phyloP scores from a whole-genome alignment of 768 basidiomycete species.

The Lactarius hatsudake region DNA sequence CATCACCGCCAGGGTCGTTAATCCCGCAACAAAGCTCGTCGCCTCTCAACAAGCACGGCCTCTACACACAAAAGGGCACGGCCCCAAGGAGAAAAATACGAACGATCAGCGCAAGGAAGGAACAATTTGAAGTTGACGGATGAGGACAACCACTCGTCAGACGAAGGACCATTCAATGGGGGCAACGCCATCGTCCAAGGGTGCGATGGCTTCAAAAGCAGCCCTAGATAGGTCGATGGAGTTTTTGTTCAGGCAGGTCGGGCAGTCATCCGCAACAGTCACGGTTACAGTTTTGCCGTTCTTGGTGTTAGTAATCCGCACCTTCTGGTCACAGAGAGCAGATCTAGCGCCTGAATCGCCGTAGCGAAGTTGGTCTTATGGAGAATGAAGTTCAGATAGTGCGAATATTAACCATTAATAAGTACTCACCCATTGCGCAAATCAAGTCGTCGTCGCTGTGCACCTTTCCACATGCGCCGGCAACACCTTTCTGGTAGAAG shows the following conservation, averaged over 20 bases:
- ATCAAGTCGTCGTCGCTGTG: slow-evolving; percentile 57
- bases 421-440: slow-evolving; percentile 56
- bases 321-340: slow-evolving; percentile 58
- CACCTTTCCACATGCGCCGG: slow-evolving; percentile 75
- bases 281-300: slow-evolving; percentile 61
- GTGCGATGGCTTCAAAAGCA: slow-evolving; percentile 62
- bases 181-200: slow-evolving; percentile 50
- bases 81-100: slow-evolving; percentile 17
- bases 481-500: slow-evolving; percentile 49
- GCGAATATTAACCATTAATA: neutral
- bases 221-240: slow-evolving; percentile 72
- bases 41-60: slow-evolving; percentile 27
- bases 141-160: slow-evolving; percentile 4
- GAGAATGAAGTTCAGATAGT: neutral
- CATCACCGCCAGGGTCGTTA: slow-evolving; percentile 46
- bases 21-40: slow-evolving; percentile 36
- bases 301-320: slow-evolving; percentile 60
- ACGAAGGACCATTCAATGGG: slow-evolving; percentile 44
- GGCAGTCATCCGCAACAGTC: slow-evolving; percentile 75
- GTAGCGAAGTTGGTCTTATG: slow-evolving; percentile 50
- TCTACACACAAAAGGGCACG: slow-evolving; percentile 21
- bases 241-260: slow-evolving; percentile 49
- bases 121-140: slow-evolving; percentile 16
- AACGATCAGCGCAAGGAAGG: slow-evolving; percentile 19
- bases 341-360: slow-evolving; percentile 48